Conservation (phyloP, 768 basidiomycete species). For the Pleurotus sapidus region DNA sequence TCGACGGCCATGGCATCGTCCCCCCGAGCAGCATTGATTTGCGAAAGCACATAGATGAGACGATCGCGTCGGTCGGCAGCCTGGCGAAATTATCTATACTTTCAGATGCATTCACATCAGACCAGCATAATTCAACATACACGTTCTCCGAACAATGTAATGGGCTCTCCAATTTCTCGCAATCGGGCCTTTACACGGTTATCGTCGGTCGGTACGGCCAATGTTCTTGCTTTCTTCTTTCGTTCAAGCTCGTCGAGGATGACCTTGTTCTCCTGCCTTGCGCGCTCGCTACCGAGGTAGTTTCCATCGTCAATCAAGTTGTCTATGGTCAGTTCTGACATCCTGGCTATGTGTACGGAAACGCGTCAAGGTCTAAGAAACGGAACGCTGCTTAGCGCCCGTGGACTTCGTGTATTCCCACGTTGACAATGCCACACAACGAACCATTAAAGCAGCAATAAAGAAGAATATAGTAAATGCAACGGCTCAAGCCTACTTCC, state of each 20-base stretch:
- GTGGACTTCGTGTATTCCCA: background rate
- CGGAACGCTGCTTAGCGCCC: too few species aligned
- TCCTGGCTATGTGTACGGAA: conserved; percentile 21
- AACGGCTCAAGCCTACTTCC: background rate
- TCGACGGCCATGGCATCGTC: conserved; percentile 78
- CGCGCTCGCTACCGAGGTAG: conserved; percentile 71
- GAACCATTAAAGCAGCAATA: background rate
- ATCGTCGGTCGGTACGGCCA: conserved; percentile 98
- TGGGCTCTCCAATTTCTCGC: conserved; percentile 93
- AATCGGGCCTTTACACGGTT: conserved; percentile 86
- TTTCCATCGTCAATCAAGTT: conserved; percentile 77
- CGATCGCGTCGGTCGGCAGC: conserved; percentile 95
- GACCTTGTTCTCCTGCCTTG: conserved; percentile 77
- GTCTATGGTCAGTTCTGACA: conserved; percentile 77
- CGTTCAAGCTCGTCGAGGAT: conserved; percentile 95
- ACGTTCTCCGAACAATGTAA: conserved; percentile 96
- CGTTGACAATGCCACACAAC: background rate
- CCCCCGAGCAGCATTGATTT: conserved; percentile 87
- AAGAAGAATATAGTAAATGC: background rate
- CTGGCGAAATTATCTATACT: conserved; percentile 36
- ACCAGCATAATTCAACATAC: conserved; percentile 48
- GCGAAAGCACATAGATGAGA: conserved; percentile 89
- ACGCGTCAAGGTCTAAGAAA: too few species aligned
- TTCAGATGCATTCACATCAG: conserved; percentile 8
- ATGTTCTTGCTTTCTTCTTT: conserved; percentile 89